Evolutionary conservation across 192 early-diverging fungal genomes (phyloP).

Genomic region (Funneliformis mosseae): DNA sequence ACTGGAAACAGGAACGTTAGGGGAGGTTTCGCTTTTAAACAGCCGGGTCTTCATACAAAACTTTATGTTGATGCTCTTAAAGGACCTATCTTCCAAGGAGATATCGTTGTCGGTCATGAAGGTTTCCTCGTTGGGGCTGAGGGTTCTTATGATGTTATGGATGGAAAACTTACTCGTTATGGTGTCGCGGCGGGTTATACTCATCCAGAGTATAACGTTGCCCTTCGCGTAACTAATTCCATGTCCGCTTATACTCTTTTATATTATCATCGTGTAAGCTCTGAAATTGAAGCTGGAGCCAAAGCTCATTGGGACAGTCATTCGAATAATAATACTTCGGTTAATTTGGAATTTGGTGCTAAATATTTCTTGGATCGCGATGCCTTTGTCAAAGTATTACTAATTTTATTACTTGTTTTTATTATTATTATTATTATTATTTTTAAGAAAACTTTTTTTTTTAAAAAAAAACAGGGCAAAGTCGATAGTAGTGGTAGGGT

Average conservation of each 20-base stretch:
- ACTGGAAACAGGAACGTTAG: constrained; percentile 80
- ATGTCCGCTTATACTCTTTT: constrained; percentile 87
- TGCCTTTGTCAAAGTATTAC: constrained; percentile 75
- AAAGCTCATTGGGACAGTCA: constrained; percentile 89
- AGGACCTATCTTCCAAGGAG: constrained; percentile 87
- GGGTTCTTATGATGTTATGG: constrained; percentile 89
- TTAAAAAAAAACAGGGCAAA: too few species aligned
- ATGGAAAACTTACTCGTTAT: constrained; percentile 85
- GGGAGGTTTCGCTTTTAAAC: constrained; percentile 92
- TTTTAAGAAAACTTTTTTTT: too few species aligned
- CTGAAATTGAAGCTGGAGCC: constrained; percentile 92
- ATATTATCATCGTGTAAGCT: constrained; percentile 95
- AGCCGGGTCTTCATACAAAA: constrained; percentile 90
- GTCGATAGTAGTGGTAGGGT: constrained; percentile 82
- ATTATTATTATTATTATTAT: too few species aligned
- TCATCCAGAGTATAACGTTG: constrained; percentile 83
- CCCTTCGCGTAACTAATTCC: constrained; percentile 90
- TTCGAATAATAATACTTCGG: constrained; percentile 62
- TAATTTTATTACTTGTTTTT: not conserved
- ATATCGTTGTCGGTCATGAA: constrained; percentile 86
- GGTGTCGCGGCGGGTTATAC: constrained; percentile 86
- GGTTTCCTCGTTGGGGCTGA: constrained; percentile 93
- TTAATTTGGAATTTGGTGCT: constrained; percentile 89
- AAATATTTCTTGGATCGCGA: constrained; percentile 89
- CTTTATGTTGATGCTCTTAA: constrained; percentile 92